Percentiles rank a stretch among this genome's conserved stretches.
These are phyloP conservation scores for Calocybe cyanea DNA, from an alignment of 768 basidiomycete species.

Conservation along the genomic window DNA sequence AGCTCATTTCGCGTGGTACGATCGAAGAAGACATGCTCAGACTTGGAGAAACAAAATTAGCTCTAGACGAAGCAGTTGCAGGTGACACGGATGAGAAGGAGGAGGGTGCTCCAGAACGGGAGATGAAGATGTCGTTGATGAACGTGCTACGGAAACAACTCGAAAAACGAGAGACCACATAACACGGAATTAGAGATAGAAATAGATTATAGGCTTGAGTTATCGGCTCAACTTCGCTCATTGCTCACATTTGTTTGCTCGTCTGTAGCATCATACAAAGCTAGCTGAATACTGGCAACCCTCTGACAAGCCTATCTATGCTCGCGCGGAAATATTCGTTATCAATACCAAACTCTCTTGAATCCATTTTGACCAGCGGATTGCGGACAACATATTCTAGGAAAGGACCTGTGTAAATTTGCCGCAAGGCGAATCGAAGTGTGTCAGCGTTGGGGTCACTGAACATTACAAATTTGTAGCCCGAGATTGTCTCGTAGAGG, in stretches of 20 bases:
- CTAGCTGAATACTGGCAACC: constrained; percentile 43
- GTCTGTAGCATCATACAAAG: constrained; percentile 2
- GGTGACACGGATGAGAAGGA: constrained; percentile 64
- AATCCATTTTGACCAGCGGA: constrained; percentile 83
- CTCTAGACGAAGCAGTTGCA: constrained; percentile 91
- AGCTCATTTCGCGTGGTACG: constrained; percentile 85
- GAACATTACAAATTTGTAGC: constrained; percentile 95
- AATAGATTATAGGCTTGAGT: constrained; percentile 1
- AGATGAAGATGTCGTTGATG: constrained; percentile 86
- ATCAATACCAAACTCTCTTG: constrained; percentile 80
- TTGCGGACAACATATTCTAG: constrained; percentile 92
- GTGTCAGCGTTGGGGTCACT: constrained; percentile 84
- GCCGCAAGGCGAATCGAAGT: constrained; percentile 76
- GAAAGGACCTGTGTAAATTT: constrained; percentile 92
- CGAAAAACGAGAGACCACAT: constrained; percentile 41
- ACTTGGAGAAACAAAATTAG: constrained; percentile 86
- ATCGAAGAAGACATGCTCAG: constrained; percentile 97
- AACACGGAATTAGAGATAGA: constrained; percentile 4
- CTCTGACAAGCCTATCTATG: constrained; percentile 70
- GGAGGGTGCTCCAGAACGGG: constrained; percentile 66
- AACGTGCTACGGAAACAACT: constrained; percentile 81
- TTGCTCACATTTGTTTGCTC: constrained; percentile 2
- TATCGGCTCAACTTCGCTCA: constrained; percentile 6
- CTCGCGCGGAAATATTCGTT: constrained; percentile 88
- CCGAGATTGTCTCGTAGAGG: constrained; percentile 85